These are phyloP conservation scores for Pseudogymnoascus sp. DNA, from an alignment of 2,329 filamentous ascomycete species.

Conservation along the genomic window DNA sequence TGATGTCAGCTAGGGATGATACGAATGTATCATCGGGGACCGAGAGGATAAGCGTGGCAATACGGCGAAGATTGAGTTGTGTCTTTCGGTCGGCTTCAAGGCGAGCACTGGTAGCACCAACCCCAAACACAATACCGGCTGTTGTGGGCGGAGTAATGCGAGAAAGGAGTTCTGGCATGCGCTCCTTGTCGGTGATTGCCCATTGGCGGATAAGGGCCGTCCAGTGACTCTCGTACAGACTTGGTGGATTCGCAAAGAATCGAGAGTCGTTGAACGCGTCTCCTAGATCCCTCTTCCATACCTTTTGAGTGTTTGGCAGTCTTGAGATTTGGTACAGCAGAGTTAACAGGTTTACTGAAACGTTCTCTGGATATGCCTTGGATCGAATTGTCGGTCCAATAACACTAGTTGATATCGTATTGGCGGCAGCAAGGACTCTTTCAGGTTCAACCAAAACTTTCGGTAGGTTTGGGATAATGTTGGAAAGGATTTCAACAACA, in stretches of 20 bases:
- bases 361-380: constrained; percentile 78
- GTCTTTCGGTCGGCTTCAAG: constrained; percentile 93
- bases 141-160: constrained; percentile 79
- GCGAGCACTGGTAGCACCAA: constrained; percentile 85
- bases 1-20: constrained; percentile 61
- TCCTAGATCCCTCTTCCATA: constrained; percentile 85
- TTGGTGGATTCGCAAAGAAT: constrained; percentile 67
- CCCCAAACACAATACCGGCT: constrained; percentile 96
- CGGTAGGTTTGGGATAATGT: constrained; percentile 70
- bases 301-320: constrained; percentile 72
- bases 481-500: constrained; percentile 69
- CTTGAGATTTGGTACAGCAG: constrained; percentile 71
- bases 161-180: constrained; percentile 70
- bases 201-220: constrained; percentile 77
- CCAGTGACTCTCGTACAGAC: constrained; percentile 67
- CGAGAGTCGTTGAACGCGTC: constrained; percentile 87
- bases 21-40: constrained; percentile 73
- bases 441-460: constrained; percentile 82
- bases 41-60: constrained; percentile 72
- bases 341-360: constrained; percentile 62
- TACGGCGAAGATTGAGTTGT: constrained; percentile 78
- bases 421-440: constrained; percentile 68
- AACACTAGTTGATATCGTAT: constrained; percentile 74
- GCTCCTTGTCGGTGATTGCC: constrained; percentile 78
- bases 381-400: constrained; percentile 76